Conservation (phyloP, 805 yeast genomes). For the Spathaspora sp. region DNA sequence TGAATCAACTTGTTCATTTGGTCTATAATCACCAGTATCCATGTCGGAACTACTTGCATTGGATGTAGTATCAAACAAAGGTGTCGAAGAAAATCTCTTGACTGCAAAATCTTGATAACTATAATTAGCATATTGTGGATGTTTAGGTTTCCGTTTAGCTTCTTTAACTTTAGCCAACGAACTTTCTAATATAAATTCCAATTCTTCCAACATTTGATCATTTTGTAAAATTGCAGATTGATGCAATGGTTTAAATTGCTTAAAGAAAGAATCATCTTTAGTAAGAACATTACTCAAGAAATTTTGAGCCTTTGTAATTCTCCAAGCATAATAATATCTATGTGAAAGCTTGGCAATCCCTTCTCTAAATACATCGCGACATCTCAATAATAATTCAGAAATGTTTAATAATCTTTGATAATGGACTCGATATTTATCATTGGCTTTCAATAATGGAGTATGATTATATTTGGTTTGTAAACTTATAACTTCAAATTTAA, state of each 20-base stretch:
- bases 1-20: slow-evolving; percentile 14
- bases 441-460: slow-evolving; percentile 1
- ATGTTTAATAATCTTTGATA: slow-evolving; percentile 7
- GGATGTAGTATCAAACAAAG: slow-evolving; percentile 1
- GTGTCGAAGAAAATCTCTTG: not conserved
- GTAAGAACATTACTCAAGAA: slow-evolving; percentile 34
- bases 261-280: slow-evolving; percentile 17
- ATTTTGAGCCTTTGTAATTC: slow-evolving; percentile 56
- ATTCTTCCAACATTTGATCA: slow-evolving; percentile 17
- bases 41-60: slow-evolving; percentile 4
- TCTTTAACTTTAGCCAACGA: slow-evolving; percentile 14
- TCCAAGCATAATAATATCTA: slow-evolving; percentile 65
- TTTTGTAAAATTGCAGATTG: slow-evolving; percentile 7
- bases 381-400: slow-evolving; percentile 8
- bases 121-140: not conserved
- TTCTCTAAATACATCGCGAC: slow-evolving; percentile 12
- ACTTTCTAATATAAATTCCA: slow-evolving; percentile 18
- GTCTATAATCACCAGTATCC: slow-evolving; percentile 7
- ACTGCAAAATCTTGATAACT: not conserved
- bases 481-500: slow-evolving; percentile 9
- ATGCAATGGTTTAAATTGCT: slow-evolving; percentile 5
- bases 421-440: slow-evolving; percentile 5
- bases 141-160: slow-evolving; percentile 1
- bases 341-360: slow-evolving; percentile 43
- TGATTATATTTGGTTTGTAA: slow-evolving; percentile 11